phyloP scores from a whole-genome alignment of 306 rosid genomes.

The Medicago lupulina region DNA sequence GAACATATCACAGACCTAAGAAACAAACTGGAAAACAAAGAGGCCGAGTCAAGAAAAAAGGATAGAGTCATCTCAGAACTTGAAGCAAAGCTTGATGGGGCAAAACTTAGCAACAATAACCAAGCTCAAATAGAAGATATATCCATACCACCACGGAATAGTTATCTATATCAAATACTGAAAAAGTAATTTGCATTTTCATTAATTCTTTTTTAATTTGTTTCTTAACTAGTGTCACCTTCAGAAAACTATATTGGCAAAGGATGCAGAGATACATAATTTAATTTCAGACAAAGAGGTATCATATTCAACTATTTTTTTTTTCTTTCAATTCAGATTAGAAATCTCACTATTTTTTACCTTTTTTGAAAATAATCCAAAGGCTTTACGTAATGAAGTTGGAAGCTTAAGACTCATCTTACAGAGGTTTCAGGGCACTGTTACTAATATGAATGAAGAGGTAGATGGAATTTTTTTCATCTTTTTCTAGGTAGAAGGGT shows the following conservation, averaged over 20 bases:
- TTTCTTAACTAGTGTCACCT: slow-evolving; percentile 69
- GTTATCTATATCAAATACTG: slow-evolving; percentile 17
- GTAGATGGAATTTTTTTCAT: slow-evolving; percentile 40
- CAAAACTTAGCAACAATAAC: slow-evolving; percentile 49
- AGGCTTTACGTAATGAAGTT: slow-evolving; percentile 69
- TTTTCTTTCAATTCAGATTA: slow-evolving; percentile 30
- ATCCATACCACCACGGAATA: slow-evolving; percentile 49
- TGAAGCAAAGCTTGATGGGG: slow-evolving; percentile 63
- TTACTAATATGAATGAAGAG: slow-evolving; percentile 67
- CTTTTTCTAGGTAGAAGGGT: slow-evolving; percentile 12
- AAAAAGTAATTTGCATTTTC: slow-evolving; percentile 28
- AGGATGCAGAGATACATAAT: slow-evolving; percentile 64
- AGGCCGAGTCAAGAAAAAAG: slow-evolving; percentile 63
- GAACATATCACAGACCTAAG: slow-evolving; percentile 66
- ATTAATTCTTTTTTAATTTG: neutral
- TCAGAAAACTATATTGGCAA: slow-evolving; percentile 60
- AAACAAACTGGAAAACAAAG: slow-evolving; percentile 53
- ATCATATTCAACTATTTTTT: slow-evolving; percentile 19
- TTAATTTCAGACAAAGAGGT: slow-evolving; percentile 75
- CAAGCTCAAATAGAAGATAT: slow-evolving; percentile 69
- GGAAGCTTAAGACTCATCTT: slow-evolving; percentile 60
- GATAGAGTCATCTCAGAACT: slow-evolving; percentile 71
- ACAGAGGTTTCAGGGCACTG: slow-evolving; percentile 62
- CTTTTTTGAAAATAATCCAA: slow-evolving; percentile 36
- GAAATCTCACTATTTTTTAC: slow-evolving; percentile 40